phyloP scores from a whole-genome alignment of 2,329 filamentous ascomycete genomes.

The Salinomyces thailandicus region DNA sequence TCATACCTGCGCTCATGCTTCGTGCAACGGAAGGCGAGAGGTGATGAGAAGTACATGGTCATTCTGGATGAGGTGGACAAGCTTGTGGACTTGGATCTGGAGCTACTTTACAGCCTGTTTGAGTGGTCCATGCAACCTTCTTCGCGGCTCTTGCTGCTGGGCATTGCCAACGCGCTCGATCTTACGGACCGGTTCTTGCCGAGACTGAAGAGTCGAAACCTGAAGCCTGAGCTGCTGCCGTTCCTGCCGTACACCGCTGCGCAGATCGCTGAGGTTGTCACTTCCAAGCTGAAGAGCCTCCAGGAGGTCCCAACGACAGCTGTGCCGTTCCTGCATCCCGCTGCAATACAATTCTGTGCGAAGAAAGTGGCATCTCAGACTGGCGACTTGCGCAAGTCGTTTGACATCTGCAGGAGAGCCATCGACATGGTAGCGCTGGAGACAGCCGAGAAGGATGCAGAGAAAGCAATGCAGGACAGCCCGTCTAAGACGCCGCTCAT shows the following conservation, averaged over 20 bases:
- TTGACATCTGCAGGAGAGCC: constrained; percentile 82
- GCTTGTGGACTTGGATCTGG: constrained; percentile 76
- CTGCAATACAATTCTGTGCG: constrained; percentile 85
- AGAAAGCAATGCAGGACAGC: constrained; percentile 41
- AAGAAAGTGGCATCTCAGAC: constrained; percentile 92
- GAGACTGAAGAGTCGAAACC: constrained; percentile 79
- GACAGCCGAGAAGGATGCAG: constrained; percentile 62
- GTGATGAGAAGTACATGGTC: constrained; percentile 58
- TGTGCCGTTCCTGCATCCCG: constrained; percentile 84
- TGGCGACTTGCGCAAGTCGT: constrained; percentile 87
- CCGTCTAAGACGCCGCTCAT: constrained; percentile 67
- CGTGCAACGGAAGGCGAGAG: constrained; percentile 45
- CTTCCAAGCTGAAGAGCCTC: constrained; percentile 66
- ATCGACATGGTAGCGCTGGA: constrained; percentile 84
- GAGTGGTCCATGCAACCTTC: constrained; percentile 82
- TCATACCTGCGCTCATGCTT: constrained; percentile 62
- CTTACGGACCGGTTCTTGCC: constrained; percentile 91
- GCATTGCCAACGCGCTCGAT: constrained; percentile 92
- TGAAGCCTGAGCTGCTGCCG: constrained; percentile 80
- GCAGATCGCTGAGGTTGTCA: constrained; percentile 83
- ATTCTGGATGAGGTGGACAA: constrained; percentile 93
- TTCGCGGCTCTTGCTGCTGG: constrained; percentile 73
- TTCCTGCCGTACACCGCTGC: constrained; percentile 84
- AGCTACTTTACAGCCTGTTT: constrained; percentile 86
- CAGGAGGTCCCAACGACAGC: constrained; percentile 28